These are phyloP conservation scores for Cymbopogon flexuosus DNA, from an alignment of 202 grass and related monocot genomes.

Conservation along the genomic window DNA sequence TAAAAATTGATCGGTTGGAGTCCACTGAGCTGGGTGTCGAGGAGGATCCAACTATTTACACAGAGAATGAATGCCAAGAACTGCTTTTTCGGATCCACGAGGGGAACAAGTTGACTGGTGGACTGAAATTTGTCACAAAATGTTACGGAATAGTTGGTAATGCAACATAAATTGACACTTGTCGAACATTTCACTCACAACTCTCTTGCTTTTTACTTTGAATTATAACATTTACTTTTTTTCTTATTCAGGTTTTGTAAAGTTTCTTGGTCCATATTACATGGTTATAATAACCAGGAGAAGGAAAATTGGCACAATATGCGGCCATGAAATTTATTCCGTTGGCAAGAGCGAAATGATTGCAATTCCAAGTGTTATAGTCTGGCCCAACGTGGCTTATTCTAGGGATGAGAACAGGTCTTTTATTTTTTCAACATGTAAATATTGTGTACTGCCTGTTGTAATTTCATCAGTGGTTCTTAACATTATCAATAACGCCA, in stretches of 20 bases:
- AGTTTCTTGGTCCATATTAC: constrained; percentile 94
- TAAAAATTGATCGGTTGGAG: constrained; percentile 79
- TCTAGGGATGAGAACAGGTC: constrained; percentile 99
- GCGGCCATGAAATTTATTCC: constrained; percentile 75
- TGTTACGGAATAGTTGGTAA: constrained; percentile 95
- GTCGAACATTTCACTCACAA: constrained; percentile 8
- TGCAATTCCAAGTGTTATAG: constrained; percentile 67
- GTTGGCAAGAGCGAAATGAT: constrained; percentile 82
- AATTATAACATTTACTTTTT: constrained; percentile 37
- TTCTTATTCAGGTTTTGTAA: constrained; percentile 76
- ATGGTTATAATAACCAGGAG: constrained; percentile 95
- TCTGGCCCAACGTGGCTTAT: constrained; percentile 78
- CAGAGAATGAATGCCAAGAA: constrained; percentile 61
- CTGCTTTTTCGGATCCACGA: constrained; percentile 73
- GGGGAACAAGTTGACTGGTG: constrained; percentile 74
- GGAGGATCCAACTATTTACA: constrained; percentile 80
- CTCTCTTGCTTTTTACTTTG: neutral
- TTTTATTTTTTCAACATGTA: constrained; percentile 68
- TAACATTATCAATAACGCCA: constrained; percentile 32
- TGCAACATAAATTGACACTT: constrained; percentile 21
- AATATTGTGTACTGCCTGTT: constrained; percentile 53
- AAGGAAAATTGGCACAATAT: constrained; percentile 87
- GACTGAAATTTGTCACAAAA: constrained; percentile 88
- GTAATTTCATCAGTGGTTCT: constrained; percentile 39
- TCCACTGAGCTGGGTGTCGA: constrained; percentile 53